These are phyloP conservation scores for Yamadazyma akitaensis DNA, from an alignment of 805 yeast genomes.

Conservation along the genomic window DNA sequence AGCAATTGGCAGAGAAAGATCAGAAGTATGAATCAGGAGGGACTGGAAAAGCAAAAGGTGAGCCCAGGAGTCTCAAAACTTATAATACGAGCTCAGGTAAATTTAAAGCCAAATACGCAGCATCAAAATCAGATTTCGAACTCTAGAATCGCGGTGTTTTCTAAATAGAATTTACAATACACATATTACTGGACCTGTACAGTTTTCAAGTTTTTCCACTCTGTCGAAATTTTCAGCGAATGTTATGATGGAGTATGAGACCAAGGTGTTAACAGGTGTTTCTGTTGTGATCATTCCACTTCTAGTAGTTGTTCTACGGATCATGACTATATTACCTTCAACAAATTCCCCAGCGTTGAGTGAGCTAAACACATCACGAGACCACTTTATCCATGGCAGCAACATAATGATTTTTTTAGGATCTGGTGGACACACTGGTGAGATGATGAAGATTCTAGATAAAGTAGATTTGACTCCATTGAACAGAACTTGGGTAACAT, in stretches of 20 bases:
- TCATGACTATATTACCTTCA: constrained; percentile 24
- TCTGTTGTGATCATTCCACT: constrained; percentile 17
- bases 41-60: neutral
- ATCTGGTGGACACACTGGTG: constrained; percentile 97
- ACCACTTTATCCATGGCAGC: constrained; percentile 13
- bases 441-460: constrained; percentile 71
- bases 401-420: constrained; percentile 69
- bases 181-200: neutral
- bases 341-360: constrained; percentile 5
- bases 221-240: neutral
- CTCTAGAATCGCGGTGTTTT: constrained; percentile 9
- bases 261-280: constrained; percentile 11
- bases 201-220: neutral
- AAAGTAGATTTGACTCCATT: constrained; percentile 30
- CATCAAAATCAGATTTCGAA: constrained; percentile 15
- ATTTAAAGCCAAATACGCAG: constrained; percentile 8
- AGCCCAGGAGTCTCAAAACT: neutral
- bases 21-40: neutral
- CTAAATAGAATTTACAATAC: neutral
- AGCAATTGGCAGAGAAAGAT: constrained; percentile 47
- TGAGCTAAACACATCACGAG: constrained; percentile 1
- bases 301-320: constrained; percentile 19
- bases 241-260: constrained; percentile 20
- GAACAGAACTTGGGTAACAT: constrained; percentile 38
- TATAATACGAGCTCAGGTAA: neutral